Base-by-base conservation (phyloP, 345 rosid species). In the Lepidium sativum region DNA sequence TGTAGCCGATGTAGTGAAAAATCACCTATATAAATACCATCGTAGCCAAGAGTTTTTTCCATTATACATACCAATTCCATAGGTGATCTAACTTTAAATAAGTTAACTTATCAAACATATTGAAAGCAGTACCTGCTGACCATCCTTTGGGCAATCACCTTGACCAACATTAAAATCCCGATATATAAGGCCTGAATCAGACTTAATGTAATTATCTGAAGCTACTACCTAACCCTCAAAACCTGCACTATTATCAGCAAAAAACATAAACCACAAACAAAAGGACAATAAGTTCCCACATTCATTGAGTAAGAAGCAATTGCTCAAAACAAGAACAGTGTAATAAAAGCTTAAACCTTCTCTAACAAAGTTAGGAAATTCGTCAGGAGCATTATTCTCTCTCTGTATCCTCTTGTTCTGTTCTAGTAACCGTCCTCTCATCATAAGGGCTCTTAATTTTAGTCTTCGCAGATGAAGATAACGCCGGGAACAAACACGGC, bases 111-210 rank as follows among this genome's bases (percentile, higher is more conserved):
- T 42, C 14, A 47, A 76, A 68, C 76, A 10, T 35, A 78, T 67
- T 77, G 83, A 41, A 74, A 69, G 70, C 81, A 61, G 79, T 84
- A 89, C 97, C 98, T 89, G 98, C 72, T 92, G 96, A 72, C 97
- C 97, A 80, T 80, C 91, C 83, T 81, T 79, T 60, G 97, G 97
- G 79, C 80, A 83, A 75, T 92, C 97, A 70, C 98, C 98, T 72
- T 86, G 58, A 77, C 98, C 98, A 65, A 89, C 84, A 84, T 76
- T 69, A 43, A 81, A 83, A 73, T 92, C 94, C 49, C 81, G 53
- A 63, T 82, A 87, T 54, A 92, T 87, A 31, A 92, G 98, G 9
- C 98, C 97, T 0, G 98, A 92, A 20, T 92, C 90, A 51, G 84
- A 69, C 74, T 76, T 89, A 3, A 77, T 10, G 41, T 89, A 92